phyloP scores from a whole-genome alignment of 1,284 basidiomycete species.

The Ceratobasidium sp. region DNA sequence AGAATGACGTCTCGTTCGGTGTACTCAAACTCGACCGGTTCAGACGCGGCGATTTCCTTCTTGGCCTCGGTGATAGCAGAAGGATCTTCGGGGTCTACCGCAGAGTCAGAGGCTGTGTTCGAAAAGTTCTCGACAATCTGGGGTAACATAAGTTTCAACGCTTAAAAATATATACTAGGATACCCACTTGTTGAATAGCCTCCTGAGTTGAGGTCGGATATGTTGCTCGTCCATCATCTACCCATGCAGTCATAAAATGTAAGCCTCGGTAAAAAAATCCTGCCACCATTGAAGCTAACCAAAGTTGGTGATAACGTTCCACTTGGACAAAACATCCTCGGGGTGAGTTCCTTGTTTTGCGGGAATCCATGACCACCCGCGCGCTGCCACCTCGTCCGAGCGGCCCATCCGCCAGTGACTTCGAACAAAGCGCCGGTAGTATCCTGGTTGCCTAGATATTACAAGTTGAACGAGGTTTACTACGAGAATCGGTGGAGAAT shows the following conservation, averaged over 20 bases:
- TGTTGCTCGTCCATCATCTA: conserved; percentile 79
- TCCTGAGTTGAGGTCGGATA: conserved; percentile 77
- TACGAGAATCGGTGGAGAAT: too few relatives aligned
- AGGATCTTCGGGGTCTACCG: conserved; percentile 72
- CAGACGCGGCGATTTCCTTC: conserved; percentile 55
- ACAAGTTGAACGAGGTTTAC: too few relatives aligned
- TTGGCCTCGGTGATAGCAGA: conserved; percentile 86
- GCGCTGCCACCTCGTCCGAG: conserved; percentile 93
- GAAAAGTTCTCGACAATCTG: conserved; percentile 82
- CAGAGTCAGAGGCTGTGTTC: conserved; percentile 57
- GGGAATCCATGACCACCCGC: conserved; percentile 90
- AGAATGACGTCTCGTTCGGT: conserved; percentile 91
- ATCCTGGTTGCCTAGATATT: conserved; percentile 66
- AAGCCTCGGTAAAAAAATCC: not conserved
- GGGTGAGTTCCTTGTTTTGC: conserved; percentile 71
- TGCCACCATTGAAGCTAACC: conserved; percentile 56
- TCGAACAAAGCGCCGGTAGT: conserved; percentile 86
- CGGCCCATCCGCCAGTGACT: conserved; percentile 91
- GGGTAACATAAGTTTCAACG: not conserved
- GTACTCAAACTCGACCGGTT: conserved; percentile 73
- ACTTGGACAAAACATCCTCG: conserved; percentile 83
- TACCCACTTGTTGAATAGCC: conserved; percentile 69
- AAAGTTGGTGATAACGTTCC: conserved; percentile 84
- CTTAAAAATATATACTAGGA: not conserved
- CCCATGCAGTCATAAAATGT: conserved; percentile 21